Evolutionary conservation across 768 basidiomycete species (phyloP).

Genomic region (Trametes elegans): DNA sequence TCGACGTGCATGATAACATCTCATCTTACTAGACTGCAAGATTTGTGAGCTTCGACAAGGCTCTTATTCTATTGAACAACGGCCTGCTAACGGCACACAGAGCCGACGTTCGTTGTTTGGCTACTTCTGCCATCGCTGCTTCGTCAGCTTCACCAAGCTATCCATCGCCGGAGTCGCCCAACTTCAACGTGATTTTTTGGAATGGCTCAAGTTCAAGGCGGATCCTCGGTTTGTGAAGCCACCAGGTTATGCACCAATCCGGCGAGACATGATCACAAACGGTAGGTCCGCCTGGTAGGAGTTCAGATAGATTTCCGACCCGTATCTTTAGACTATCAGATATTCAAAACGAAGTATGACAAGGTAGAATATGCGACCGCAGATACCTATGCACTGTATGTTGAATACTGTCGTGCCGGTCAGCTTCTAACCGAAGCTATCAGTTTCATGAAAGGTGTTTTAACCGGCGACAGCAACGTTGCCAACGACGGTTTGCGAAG

Average conservation of each 20-base stretch:
- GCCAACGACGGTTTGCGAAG: conserved; percentile 70
- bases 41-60: conserved; percentile 15
- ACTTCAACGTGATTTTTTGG: conserved; percentile 63
- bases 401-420: neutral
- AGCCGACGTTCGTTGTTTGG: conserved; percentile 77
- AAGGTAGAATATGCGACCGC: conserved; percentile 64
- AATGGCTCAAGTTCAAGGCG: conserved; percentile 42
- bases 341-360: conserved; percentile 66
- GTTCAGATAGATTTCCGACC: neutral
- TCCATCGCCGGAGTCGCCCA: conserved; percentile 71
- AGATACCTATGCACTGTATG: conserved; percentile 60
- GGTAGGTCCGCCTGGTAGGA: conserved; percentile 31
- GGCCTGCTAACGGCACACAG: conserved; percentile 33
- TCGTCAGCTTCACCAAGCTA: conserved; percentile 70
- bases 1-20: neutral
- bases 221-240: neutral
- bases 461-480: conserved; percentile 64
- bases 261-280: conserved; percentile 51
- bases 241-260: conserved; percentile 17
- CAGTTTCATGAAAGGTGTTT: conserved; percentile 68
- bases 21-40: neutral
- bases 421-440: neutral
- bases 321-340: conserved; percentile 37
- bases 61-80: neutral
- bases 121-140: conserved; percentile 77